phyloP scores from a whole-genome alignment of 2,329 filamentous ascomycete genomes.

The Colletotrichum tabaci region DNA sequence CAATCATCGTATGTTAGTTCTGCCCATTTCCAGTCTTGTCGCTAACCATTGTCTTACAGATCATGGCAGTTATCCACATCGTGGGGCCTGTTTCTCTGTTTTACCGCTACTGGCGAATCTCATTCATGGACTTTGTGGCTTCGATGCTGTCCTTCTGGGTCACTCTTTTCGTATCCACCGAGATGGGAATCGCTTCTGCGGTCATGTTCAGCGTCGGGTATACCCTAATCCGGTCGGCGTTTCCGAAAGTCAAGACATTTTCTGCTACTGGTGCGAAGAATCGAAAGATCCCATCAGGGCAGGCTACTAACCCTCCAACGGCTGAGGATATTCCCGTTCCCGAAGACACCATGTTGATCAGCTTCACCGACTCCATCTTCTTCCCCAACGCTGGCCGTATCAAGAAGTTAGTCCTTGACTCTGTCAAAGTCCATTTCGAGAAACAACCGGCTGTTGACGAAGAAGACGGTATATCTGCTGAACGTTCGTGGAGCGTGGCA shows the following conservation, averaged over 20 bases:
- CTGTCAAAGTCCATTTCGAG: conserved; percentile 57
- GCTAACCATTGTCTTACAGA: conserved; percentile 50
- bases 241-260: conserved; percentile 58
- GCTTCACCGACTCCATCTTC: conserved; percentile 70
- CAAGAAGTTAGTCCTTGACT: conserved; percentile 65
- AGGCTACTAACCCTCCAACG: conserved; percentile 41
- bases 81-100: conserved; percentile 72
- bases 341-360: conserved; percentile 69
- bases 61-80: conserved; percentile 75
- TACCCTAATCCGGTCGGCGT: conserved; percentile 71
- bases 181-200: conserved; percentile 71
- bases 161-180: conserved; percentile 72
- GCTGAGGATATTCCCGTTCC: conserved; percentile 51
- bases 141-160: conserved; percentile 76
- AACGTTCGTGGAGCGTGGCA: conserved; percentile 69
- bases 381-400: conserved; percentile 73
- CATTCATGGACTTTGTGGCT: conserved; percentile 74
- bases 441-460: conserved; percentile 58
- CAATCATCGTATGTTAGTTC: conserved; percentile 69
- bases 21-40: background rate
- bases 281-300: conserved; percentile 49
- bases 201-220: conserved; percentile 77
- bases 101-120: conserved; percentile 76
- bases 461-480: conserved; percentile 54
- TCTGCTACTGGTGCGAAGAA: conserved; percentile 48